These are phyloP conservation scores for Westerdykella aurantiaca DNA, from an alignment of 2,329 filamentous ascomycete genomes.

Conservation along the genomic window DNA sequence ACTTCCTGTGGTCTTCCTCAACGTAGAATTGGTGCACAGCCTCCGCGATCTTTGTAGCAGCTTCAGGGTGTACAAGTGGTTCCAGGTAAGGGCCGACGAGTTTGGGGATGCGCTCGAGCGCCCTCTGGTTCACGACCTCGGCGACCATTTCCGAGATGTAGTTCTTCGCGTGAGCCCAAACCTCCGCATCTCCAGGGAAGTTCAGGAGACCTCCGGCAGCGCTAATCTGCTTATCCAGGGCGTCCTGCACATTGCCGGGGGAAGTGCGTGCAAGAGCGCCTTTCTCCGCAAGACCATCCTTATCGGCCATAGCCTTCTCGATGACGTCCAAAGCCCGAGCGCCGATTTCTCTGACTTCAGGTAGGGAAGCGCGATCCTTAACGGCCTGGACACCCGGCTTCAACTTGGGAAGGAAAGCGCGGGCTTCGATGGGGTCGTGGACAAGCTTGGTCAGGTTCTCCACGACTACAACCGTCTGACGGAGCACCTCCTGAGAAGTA, in stretches of 20 bases:
- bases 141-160: slow-evolving; percentile 82
- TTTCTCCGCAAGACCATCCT: slow-evolving; percentile 50
- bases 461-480: slow-evolving; percentile 92
- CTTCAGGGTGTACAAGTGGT: slow-evolving; percentile 58
- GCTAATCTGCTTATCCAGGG: slow-evolving; percentile 72
- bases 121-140: slow-evolving; percentile 80
- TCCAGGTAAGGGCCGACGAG: slow-evolving; percentile 71
- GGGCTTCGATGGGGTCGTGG: slow-evolving; percentile 88
- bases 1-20: slow-evolving; percentile 81
- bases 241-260: slow-evolving; percentile 65
- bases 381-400: slow-evolving; percentile 90
- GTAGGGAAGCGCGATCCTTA: slow-evolving; percentile 79
- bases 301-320: slow-evolving; percentile 76
- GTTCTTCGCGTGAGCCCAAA: slow-evolving; percentile 61
- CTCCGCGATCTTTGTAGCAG: slow-evolving; percentile 61
- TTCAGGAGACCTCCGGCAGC: slow-evolving; percentile 58
- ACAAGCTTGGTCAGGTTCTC: slow-evolving; percentile 98
- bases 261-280: slow-evolving; percentile 59
- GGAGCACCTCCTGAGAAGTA: slow-evolving; percentile 87
- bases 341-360: slow-evolving; percentile 88
- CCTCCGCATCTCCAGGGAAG: slow-evolving; percentile 54
- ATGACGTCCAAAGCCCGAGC: slow-evolving; percentile 78
- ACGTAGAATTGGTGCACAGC: slow-evolving; percentile 73
- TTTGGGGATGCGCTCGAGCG: slow-evolving; percentile 63
- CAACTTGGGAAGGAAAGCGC: slow-evolving; percentile 90